phyloP scores from a whole-genome alignment of 148 eudicot species.

The Chenopodium album region DNA sequence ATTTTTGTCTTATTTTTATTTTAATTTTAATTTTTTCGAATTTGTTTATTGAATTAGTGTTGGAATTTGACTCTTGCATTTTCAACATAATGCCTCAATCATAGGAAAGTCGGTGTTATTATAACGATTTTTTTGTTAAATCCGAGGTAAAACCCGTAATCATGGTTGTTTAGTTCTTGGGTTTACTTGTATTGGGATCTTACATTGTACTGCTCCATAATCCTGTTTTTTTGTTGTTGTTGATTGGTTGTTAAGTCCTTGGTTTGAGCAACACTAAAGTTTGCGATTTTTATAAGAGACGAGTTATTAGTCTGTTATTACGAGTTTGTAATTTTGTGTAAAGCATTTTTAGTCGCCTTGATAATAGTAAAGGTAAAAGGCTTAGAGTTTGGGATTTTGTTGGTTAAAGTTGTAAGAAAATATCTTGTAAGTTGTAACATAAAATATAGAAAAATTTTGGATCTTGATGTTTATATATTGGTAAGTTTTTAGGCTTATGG shows the following conservation, averaged over 20 bases:
- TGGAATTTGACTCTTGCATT: conserved; percentile 10
- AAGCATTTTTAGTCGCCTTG: neutral
- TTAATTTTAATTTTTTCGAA: no score
- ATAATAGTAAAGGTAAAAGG: conserved; percentile 23
- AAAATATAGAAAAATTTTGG: conserved; percentile 16
- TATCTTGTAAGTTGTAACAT: conserved; percentile 3
- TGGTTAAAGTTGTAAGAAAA: conserved; percentile 8
- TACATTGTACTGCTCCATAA: neutral
- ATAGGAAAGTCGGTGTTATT: conserved; percentile 70
- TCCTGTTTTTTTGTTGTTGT: neutral
- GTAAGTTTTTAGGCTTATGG: conserved; percentile 8
- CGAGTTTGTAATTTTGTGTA: no score
- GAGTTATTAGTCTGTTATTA: no score
- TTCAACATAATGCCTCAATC: conserved; percentile 42
- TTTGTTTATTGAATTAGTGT: conserved; percentile 12
- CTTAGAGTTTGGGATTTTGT: conserved; percentile 32
- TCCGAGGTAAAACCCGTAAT: conserved; percentile 41
- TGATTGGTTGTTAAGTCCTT: neutral
- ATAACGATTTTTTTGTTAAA: conserved; percentile 14
- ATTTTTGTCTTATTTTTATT: neutral
- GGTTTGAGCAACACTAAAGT: neutral
- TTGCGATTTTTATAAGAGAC: neutral
- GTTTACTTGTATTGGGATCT: conserved; percentile 24
- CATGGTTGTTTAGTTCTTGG: conserved; percentile 22
- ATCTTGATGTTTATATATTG: conserved; percentile 36